Base-by-base conservation (phyloP, 306 rosid species). In the Albizia julibrissin region DNA sequence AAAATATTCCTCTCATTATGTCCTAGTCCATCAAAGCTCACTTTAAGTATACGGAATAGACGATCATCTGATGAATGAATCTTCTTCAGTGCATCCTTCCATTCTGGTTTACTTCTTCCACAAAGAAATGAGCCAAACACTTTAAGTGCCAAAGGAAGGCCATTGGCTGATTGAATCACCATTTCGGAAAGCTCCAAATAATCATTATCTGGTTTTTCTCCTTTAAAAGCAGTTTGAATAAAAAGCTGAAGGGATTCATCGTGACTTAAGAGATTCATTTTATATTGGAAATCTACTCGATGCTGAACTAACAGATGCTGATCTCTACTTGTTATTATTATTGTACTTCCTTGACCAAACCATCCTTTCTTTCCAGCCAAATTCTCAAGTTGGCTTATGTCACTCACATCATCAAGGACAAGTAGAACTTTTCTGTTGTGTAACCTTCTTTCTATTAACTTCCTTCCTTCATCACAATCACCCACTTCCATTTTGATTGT, bases 381-480 rank as follows among this genome's bases (percentile, higher is more conserved):
- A 37, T 37, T 68, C 27, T 68, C 47, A 37, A 68, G 47, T 3
- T 68, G 49, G 2, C 15, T 34, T 34, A 8, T 19, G 1, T 37
- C 26, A 37, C 26, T 68, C 43, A 68, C 72, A 19, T 68, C 72
- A 68, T 68, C 72, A 19, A 68, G 72, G 47, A 68, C 27, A 37
- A 68, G 7, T 18, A 68, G 47, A 37, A 37, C 46, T 18, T 19
- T 34, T 37, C 0, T 19, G 1, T 10, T 68, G 29, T 16, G 3
- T 3, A 37, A 68, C 22, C 19, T 18, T 22, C 42, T 8, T 37
- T 4, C 39, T 18, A 37, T 68, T 5, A 34, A 37, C 27, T 68
- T 21, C 27, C 14, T 68, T 19, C 72, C 47, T 19, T 68, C 47
- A 2, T 34, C 1, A 14, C 1, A 19, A 3, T 68, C 46, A 37